A percentile compares a stretch with the other conserved stretches of the same genome.
phyloP scores from a whole-genome alignment of 257 asterid species.

The Osmanthus fragrans region DNA sequence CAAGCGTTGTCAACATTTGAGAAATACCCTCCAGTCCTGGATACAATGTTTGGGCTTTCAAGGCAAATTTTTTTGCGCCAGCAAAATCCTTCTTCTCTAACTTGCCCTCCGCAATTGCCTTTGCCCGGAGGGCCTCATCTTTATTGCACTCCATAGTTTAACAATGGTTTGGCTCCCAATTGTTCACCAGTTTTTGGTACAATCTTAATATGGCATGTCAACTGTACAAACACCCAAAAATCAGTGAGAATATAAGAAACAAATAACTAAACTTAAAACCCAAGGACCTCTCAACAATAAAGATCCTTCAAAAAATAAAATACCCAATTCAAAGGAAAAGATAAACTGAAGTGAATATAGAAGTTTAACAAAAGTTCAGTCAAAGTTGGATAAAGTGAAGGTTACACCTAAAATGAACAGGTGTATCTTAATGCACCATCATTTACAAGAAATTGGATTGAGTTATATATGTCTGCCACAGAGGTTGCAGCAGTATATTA shows the following conservation, averaged over 20 bases:
- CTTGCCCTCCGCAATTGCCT: slow-evolving; percentile 58
- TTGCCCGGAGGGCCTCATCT: slow-evolving; percentile 78
- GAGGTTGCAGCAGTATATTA: background rate
- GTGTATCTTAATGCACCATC: background rate
- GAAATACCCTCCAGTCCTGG: slow-evolving; percentile 65
- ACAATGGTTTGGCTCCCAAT: slow-evolving; percentile 22
- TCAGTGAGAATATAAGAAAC: slow-evolving; percentile 15
- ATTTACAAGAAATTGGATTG: background rate
- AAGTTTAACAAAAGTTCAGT: background rate
- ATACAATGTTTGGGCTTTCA: slow-evolving; percentile 62
- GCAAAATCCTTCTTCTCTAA: slow-evolving; percentile 53
- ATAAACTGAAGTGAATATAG: background rate
- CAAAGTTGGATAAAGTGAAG: background rate
- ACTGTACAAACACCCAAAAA: slow-evolving; percentile 14
- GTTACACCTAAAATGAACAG: background rate
- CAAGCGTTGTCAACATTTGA: slow-evolving; percentile 60
- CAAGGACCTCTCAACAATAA: slow-evolving; percentile 7
- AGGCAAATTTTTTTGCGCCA: slow-evolving; percentile 64
- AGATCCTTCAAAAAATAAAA: slow-evolving; percentile 18
- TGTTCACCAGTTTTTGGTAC: slow-evolving; percentile 13
- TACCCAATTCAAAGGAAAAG: slow-evolving; percentile 25
- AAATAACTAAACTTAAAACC: slow-evolving; percentile 9
- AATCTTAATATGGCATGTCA: slow-evolving; percentile 25
- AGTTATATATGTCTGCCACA: background rate
- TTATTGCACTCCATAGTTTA: slow-evolving; percentile 70